These are phyloP conservation scores for Tilletia setariae DNA, from an alignment of 1,284 basidiomycete genomes.

Conservation along the genomic window DNA sequence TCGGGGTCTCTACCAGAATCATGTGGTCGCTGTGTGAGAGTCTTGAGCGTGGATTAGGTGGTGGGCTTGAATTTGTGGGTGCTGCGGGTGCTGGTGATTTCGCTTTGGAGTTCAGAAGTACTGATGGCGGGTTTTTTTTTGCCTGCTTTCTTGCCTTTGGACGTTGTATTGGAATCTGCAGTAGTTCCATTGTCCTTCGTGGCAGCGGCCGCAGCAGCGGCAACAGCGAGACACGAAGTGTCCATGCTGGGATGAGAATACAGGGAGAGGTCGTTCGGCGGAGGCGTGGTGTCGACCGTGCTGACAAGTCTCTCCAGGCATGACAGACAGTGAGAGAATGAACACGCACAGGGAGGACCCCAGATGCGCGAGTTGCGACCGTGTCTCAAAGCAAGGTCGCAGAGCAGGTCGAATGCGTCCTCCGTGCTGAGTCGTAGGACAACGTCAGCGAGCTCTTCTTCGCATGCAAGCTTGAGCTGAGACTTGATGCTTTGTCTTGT, in stretches of 20 bases:
- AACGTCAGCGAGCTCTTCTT: slow-evolving; percentile 25
- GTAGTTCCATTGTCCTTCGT: neutral
- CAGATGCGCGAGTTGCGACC: slow-evolving; percentile 23
- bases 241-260: too few relatives aligned
- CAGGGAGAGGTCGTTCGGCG: too few relatives aligned
- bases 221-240: slow-evolving; percentile 1
- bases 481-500: slow-evolving; percentile 18
- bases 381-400: slow-evolving; percentile 26
- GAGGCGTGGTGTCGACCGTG: too few relatives aligned
- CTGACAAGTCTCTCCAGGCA: too few relatives aligned
- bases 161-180: neutral
- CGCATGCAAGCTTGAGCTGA: slow-evolving; percentile 23
- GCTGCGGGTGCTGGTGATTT: too few relatives aligned
- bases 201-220: neutral
- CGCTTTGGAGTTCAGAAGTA: too few relatives aligned
- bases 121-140: too few relatives aligned
- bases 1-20: slow-evolving; percentile 1
- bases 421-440: slow-evolving; percentile 27
- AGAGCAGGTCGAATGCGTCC: slow-evolving; percentile 30
- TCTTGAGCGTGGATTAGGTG: neutral
- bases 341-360: slow-evolving; percentile 33
- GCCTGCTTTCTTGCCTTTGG: slow-evolving; percentile 13
- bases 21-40: neutral
- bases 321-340: slow-evolving; percentile 24
- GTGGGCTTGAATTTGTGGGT: too few relatives aligned